A percentile compares a stretch with the other conserved stretches of the same genome.
These are phyloP conservation scores for Pulveroboletus sp. DNA, from an alignment of 768 basidiomycete genomes.

Conservation along the genomic window DNA sequence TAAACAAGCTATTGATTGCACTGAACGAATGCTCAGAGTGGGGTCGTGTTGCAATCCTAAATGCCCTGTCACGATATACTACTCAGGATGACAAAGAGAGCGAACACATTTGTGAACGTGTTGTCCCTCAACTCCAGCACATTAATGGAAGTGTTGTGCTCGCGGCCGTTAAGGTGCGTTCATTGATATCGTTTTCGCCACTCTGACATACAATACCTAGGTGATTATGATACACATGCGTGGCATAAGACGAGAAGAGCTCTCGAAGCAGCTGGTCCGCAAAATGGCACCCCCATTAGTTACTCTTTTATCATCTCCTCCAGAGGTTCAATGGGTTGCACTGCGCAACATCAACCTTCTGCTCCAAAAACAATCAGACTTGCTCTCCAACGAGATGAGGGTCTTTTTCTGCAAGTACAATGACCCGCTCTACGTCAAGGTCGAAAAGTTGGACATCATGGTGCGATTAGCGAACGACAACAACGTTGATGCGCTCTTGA, in stretches of 20 bases:
- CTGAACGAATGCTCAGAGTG: constrained; percentile 98
- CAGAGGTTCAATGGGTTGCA: constrained; percentile 98
- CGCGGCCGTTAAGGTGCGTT: constrained; percentile 84
- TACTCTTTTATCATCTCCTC: constrained; percentile 91
- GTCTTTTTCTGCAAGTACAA: constrained; percentile 99
- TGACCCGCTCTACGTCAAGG: constrained; percentile 97
- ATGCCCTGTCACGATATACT: constrained; percentile 78
- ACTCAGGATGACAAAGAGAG: constrained; percentile 89
- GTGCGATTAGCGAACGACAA: constrained; percentile 84
- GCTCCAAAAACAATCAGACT: constrained; percentile 86
- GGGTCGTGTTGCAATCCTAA: constrained; percentile 92
- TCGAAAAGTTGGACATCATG: constrained; percentile 99
- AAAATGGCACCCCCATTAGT: constrained; percentile 98
- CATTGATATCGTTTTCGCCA: background rate
- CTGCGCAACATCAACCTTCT: constrained; percentile 95
- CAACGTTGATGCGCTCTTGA: constrained; percentile 91
- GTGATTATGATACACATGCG: constrained; percentile 98
- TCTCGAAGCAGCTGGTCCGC: constrained; percentile 77
- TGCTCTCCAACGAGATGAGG: constrained; percentile 93
- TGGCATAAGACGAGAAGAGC: constrained; percentile 71
- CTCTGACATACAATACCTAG: constrained; percentile 34
- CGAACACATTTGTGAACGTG: constrained; percentile 98
- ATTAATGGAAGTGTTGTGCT: constrained; percentile 93
- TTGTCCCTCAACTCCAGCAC: constrained; percentile 98
- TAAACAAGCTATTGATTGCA: constrained; percentile 89